Evolutionary conservation across 176 grass and related monocot genomes (phyloP), one percentile per base, ranked within the genome.

Genomic region (Poa annua): DNA sequence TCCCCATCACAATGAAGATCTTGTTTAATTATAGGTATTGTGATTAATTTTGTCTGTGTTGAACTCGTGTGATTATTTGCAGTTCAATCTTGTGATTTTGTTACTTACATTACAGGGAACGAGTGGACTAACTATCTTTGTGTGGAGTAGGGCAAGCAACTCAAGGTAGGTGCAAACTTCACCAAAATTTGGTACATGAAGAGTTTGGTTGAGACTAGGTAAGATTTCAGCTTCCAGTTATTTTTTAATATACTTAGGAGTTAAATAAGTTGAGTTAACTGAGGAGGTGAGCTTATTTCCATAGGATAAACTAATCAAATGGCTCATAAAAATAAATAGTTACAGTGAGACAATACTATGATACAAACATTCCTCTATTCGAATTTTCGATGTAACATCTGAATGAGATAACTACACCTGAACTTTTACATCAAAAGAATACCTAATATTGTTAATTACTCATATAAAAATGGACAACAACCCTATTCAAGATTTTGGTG

Each of bases 71-170:
- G 22, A 32, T 54, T 74, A 71, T 71, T 48, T 76, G 67, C 4
- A 68, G n/a, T 21, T 20, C 20, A 42, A 3, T 16, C 11, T 24
- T 71, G 38, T 44, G 25, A 29, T 74, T 78, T 62, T 50, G 1
- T 77, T 68, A 85, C 53, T 84, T 25, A 38, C 26, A 85, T 85
- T 36, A 48, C 36, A 59, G 21, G 24, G 19, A 42, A 62, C 17
- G 21, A 38, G 19, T 33, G 15, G 32, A 15, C 14, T 63, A 33
- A 26, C 44, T 24, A 80, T 87, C 60, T 86, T 66, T 87, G 34
- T 12, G 12, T 59, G 20, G 48, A 59, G 20, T 20, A 62, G 69
- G 39, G 38, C 67, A 83, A 73, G 21, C 50, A 29, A 50, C 71
- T 57, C 34, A 44, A 19, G 50, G 36, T 20, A 73, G 22, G 26